phyloP scores from a whole-genome alignment of 1,284 basidiomycete species.

The Microbotryum scabiosae region DNA sequence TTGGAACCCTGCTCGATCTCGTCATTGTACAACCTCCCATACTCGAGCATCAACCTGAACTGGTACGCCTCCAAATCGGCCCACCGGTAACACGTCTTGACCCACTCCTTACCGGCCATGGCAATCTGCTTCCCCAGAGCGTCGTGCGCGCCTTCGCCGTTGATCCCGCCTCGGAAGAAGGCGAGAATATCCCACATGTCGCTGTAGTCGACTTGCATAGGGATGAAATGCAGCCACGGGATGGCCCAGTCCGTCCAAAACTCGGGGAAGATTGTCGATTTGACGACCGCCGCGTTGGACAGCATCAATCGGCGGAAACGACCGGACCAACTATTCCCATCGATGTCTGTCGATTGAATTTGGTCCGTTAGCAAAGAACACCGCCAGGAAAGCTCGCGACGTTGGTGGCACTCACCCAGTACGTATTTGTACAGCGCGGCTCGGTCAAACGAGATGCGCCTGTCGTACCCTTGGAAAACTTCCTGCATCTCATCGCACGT shows the following conservation, averaged over 20 bases:
- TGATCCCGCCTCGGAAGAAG: constrained; percentile 50
- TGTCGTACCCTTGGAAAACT: constrained; percentile 32
- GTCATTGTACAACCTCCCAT: constrained; percentile 31
- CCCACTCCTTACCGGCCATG: constrained; percentile 33
- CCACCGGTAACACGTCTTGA: constrained; percentile 27
- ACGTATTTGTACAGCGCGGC: constrained; percentile 31
- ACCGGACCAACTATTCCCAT: constrained; percentile 44
- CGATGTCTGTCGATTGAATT: constrained; percentile 37
- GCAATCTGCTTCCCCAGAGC: constrained; percentile 34
- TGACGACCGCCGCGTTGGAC: constrained; percentile 34
- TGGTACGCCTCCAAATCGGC: constrained; percentile 31
- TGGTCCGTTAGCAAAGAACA: background rate
- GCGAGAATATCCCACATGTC: constrained; percentile 49
- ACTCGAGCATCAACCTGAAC: constrained; percentile 31
- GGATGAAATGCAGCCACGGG: constrained; percentile 36
- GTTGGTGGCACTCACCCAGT: constrained; percentile 10
- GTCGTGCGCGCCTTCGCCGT: constrained; percentile 32
- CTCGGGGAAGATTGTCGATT: constrained; percentile 35
- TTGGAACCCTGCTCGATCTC: constrained; percentile 29
- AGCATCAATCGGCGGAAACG: constrained; percentile 38
- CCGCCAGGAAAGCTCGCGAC: no score
- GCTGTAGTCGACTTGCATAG: constrained; percentile 43
- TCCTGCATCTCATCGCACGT: constrained; percentile 31
- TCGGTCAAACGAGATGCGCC: constrained; percentile 29
- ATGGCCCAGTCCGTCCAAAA: constrained; percentile 34